Conservation (phyloP, 2,329 filamentous ascomycete genomes). For the Fusarium lateritium region DNA sequence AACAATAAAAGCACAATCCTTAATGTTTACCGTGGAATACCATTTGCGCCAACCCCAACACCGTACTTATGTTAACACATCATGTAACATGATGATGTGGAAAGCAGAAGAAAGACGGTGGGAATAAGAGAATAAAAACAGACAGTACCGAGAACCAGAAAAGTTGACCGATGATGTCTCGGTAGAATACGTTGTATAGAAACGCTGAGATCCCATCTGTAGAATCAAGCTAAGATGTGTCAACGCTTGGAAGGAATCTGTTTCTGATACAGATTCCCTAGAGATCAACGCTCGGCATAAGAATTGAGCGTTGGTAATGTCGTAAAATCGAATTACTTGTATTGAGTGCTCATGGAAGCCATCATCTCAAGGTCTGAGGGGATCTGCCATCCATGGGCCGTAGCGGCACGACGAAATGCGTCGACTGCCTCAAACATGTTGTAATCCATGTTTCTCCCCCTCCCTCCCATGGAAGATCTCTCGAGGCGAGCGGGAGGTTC, state of each 20-base stretch:
- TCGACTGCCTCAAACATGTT: slow-evolving; percentile 77
- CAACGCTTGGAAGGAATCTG: not conserved
- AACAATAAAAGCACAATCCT: not conserved
- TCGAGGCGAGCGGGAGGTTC: slow-evolving; percentile 84
- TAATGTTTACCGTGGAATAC: not conserved
- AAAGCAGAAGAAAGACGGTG: not conserved
- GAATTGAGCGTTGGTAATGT: not conserved
- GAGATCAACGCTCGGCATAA: not conserved
- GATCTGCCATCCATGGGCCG: slow-evolving; percentile 79
- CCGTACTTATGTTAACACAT: not conserved
- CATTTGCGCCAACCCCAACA: not conserved
- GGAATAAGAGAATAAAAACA: too few relatives aligned
- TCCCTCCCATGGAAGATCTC: not conserved
- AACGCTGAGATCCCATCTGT: not conserved
- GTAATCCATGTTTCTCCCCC: slow-evolving; percentile 67
- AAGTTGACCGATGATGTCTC: not conserved
- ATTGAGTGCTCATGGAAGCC: slow-evolving; percentile 48
- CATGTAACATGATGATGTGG: not conserved
- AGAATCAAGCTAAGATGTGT: not conserved
- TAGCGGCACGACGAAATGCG: slow-evolving; percentile 78
- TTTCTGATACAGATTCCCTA: not conserved
- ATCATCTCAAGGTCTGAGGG: slow-evolving; percentile 72
- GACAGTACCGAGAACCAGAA: not conserved
- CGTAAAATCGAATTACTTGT: not conserved
- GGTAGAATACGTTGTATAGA: not conserved